A percentile compares a stretch with the other conserved stretches of the same genome.
phyloP scores from a whole-genome alignment of 2,329 filamentous ascomycete species.

The Pyricularia grisea region DNA sequence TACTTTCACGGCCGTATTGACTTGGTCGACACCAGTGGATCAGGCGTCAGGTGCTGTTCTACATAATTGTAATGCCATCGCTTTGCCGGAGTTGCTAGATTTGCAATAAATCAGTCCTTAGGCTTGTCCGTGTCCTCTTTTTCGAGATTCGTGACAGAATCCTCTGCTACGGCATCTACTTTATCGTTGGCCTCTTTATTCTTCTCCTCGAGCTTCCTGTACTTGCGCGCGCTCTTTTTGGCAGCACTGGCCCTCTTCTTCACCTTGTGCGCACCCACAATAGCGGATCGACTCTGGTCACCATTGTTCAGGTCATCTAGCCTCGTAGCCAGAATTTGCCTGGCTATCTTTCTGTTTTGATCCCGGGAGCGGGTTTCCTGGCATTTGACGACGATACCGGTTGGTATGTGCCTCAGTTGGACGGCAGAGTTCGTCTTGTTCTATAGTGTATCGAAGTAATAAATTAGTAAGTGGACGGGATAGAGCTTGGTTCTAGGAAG shows the following conservation, averaged over 20 bases:
- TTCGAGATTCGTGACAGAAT: neutral
- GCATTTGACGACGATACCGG: conserved; percentile 86
- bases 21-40: neutral
- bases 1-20: neutral
- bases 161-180: conserved; percentile 6
- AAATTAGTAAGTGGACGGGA: neutral
- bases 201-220: conserved; percentile 46
- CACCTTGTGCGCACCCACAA: conserved; percentile 53
- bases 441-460: conserved; percentile 26
- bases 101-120: neutral
- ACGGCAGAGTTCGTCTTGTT: conserved; percentile 97
- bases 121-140: neutral
- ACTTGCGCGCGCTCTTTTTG: conserved; percentile 81
- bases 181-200: conserved; percentile 6
- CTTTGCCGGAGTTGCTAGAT: neutral
- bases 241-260: conserved; percentile 65
- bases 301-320: conserved; percentile 68
- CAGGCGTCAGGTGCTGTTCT: neutral
- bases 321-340: conserved; percentile 64
- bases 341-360: conserved; percentile 81
- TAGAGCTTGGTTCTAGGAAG: neutral
- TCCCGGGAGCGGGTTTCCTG: conserved; percentile 81
- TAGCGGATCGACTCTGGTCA: conserved; percentile 52
- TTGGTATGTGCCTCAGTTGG: conserved; percentile 82
- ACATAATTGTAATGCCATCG: neutral